These are phyloP conservation scores for Rhizopogon parksii DNA, from an alignment of 1,284 basidiomycete genomes.

Conservation along the genomic window DNA sequence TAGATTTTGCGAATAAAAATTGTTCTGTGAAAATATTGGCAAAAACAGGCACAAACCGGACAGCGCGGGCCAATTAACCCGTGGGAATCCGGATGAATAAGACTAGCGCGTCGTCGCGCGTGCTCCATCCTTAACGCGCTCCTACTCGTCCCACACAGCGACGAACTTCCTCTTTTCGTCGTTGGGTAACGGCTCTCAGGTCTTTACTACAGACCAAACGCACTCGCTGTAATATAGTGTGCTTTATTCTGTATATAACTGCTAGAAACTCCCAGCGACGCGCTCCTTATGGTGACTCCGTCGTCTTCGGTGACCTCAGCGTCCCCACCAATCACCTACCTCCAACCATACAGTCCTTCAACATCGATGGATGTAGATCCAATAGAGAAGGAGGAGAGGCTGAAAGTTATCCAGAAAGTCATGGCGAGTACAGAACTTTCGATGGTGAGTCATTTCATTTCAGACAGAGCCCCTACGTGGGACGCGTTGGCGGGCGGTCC, in stretches of 20 bases:
- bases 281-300: slow-evolving; percentile 61
- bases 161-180: slow-evolving; percentile 27
- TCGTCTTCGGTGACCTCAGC: slow-evolving; percentile 71
- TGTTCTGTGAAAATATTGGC: slow-evolving; percentile 9
- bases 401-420: slow-evolving; percentile 63
- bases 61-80: slow-evolving; percentile 18
- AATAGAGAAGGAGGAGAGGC: slow-evolving; percentile 48
- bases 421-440: slow-evolving; percentile 68
- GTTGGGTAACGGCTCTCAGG: slow-evolving; percentile 22
- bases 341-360: slow-evolving; percentile 39
- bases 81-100: slow-evolving; percentile 32
- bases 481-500: slow-evolving; percentile 39
- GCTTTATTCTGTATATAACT: slow-evolving; percentile 7
- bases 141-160: slow-evolving; percentile 28
- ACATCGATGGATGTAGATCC: slow-evolving; percentile 32
- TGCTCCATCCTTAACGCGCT: slow-evolving; percentile 36
- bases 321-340: slow-evolving; percentile 60
- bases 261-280: slow-evolving; percentile 25
- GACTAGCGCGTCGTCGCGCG: slow-evolving; percentile 42
- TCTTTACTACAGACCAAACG: slow-evolving; percentile 2
- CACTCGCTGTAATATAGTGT: slow-evolving; percentile 6
- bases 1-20: slow-evolving; percentile 6
- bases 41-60: slow-evolving; percentile 19
- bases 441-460: slow-evolving; percentile 47
- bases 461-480: slow-evolving; percentile 18